Base-by-base conservation (phyloP, 805 yeast genomes). In the Torulaspora franciscae region DNA sequence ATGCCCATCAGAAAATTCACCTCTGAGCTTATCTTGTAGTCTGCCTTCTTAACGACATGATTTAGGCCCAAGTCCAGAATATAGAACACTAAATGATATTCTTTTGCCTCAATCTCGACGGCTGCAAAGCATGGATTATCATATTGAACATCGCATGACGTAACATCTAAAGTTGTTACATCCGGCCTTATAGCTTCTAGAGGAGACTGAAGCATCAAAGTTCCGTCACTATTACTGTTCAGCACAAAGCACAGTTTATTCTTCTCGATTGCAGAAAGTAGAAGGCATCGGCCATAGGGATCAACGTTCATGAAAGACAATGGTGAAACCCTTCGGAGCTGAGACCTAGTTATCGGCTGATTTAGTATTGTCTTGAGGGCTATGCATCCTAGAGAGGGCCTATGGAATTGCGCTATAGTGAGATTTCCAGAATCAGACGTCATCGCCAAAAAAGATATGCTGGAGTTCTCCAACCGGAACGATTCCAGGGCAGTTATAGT, bases 121-220 rank as follows among this genome's bases (percentile, higher is more conserved):
- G 90, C 74, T 0, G 88, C 95, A 74, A 90, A 91, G 7, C 79
- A 59, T 0, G 98, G 98, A 57, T 88, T 89, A 14, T 84, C 93
- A 61, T 73, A 83, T 0, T 83, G 85, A 2, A 82, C 83, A 59
- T 89, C 95, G 38, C 91, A 59, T 0, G 84, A 83, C 13, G 76
- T 64, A 2, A 81, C 56, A 11, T 63, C 63, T 26, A 83, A 67
- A 0, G 89, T 79, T 7, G 88, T 57, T 0, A 66, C 54, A 26
- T 70, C 65, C 5, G 79, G 70, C 24, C 76, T 66, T 35, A 72
- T 70, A 1, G 85, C 81, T 50, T 86, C 95, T 38, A 89, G 62
- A 0, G 96, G 96, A 0, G 95, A 79, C 2, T 85, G 75, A 1
- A 87, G 66, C 10, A 70, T 68, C 22, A 83, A 47, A 3, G 59